phyloP scores from a whole-genome alignment of 2,329 filamentous ascomycete species.

The Plenodomus biglobosus region DNA sequence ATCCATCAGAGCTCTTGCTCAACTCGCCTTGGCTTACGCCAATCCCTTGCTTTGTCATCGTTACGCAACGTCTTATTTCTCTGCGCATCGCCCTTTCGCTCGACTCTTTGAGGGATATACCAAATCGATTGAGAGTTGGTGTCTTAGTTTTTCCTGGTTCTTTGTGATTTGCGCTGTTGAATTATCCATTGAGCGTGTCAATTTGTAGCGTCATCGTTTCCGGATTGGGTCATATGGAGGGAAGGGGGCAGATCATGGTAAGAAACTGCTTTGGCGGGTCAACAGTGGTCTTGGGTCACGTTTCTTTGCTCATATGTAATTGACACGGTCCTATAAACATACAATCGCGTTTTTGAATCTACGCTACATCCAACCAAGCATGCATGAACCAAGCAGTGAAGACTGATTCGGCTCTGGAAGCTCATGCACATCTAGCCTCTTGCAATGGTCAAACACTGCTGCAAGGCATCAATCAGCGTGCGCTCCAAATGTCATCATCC shows the following conservation, averaged over 20 bases:
- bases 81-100: constrained; percentile 14
- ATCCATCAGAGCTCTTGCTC: constrained; percentile 32
- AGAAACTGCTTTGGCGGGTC: constrained; percentile 6
- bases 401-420: too few relatives aligned
- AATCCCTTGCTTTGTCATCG: constrained; percentile 5
- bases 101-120: constrained; percentile 27
- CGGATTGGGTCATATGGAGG: background rate
- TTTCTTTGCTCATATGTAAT: background rate
- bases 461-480: too few relatives aligned
- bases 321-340: too few relatives aligned
- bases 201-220: background rate
- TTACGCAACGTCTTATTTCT: background rate
- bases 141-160: constrained; percentile 10
- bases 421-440: too few relatives aligned
- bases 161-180: background rate
- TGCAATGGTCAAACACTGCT: too few relatives aligned
- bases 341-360: too few relatives aligned
- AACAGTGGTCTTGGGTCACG: background rate
- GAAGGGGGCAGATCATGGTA: constrained; percentile 14
- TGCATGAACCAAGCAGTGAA: too few relatives aligned
- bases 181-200: constrained; percentile 1
- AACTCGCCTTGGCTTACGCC: constrained; percentile 16
- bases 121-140: constrained; percentile 30
- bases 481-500: too few relatives aligned
- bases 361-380: too few relatives aligned